Conservation (phyloP, 257 asterid species). For the Penstemon barbatus region DNA sequence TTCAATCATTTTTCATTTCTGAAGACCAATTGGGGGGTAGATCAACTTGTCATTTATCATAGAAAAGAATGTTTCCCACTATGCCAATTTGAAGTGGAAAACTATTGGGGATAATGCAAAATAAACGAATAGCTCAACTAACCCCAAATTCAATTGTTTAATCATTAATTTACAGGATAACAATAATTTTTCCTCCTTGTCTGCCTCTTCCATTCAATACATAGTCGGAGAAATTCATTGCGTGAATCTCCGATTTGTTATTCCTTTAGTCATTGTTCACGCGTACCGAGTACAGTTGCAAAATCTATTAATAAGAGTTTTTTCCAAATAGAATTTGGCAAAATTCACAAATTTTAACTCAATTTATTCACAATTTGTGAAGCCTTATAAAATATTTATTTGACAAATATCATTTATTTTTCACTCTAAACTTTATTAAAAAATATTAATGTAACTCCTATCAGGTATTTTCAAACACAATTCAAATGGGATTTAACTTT, state of each 20-base stretch:
- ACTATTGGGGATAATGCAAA: conserved; percentile 1
- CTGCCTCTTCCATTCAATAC: not conserved
- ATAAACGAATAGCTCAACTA: conserved; percentile 2
- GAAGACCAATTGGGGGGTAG: not conserved
- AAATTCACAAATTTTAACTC: too few species aligned
- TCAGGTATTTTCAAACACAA: too few species aligned
- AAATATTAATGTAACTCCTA: too few species aligned
- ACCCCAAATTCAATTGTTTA: not conserved
- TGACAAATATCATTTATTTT: too few species aligned
- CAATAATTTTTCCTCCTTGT: not conserved
- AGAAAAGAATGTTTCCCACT: not conserved
- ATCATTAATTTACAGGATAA: not conserved
- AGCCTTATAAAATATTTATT: too few species aligned
- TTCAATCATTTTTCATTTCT: not conserved
- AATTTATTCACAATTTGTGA: too few species aligned
- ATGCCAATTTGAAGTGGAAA: not conserved
- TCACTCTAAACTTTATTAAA: too few species aligned
- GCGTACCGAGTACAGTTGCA: not conserved
- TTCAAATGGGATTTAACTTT: too few species aligned
- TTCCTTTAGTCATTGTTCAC: not conserved
- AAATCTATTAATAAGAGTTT: too few species aligned
- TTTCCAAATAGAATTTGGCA: too few species aligned
- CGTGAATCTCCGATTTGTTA: not conserved
- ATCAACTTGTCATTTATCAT: not conserved
- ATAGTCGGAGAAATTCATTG: not conserved